A percentile compares a stretch with the other conserved stretches of the same genome.
These are phyloP conservation scores for Spatholobus suberectus DNA, from an alignment of 306 rosid genomes.

Conservation along the genomic window DNA sequence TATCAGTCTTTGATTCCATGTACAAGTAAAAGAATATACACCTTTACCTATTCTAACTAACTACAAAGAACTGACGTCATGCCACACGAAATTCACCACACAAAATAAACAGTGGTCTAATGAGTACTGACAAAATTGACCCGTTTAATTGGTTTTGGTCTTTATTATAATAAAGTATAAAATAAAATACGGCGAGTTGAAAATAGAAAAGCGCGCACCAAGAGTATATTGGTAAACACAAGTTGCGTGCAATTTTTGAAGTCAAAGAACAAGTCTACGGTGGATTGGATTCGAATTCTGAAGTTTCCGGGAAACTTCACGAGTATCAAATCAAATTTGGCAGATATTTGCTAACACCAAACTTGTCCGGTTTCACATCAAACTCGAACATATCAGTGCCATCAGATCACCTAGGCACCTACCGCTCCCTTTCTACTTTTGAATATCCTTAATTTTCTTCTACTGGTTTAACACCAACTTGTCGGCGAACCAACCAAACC, in stretches of 20 bases:
- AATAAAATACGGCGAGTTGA: background rate
- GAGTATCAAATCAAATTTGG: background rate
- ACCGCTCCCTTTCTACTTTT: background rate
- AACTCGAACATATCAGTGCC: no score
- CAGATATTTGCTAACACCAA: background rate
- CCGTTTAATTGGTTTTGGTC: background rate
- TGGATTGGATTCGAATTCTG: background rate
- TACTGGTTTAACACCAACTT: background rate
- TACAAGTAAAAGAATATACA: background rate
- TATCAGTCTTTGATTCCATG: background rate
- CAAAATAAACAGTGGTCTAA: background rate
- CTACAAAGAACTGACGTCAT: background rate
- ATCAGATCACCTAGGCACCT: no score
- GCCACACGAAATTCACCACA: background rate
- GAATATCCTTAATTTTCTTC: background rate
- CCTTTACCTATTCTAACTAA: background rate
- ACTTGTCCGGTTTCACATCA: background rate
- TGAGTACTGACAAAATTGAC: background rate
- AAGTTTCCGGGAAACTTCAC: constrained; percentile 31
- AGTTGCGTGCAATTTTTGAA: constrained; percentile 12
- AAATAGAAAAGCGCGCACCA: background rate
- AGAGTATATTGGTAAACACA: background rate
- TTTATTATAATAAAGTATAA: background rate
- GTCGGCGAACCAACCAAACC: constrained; percentile 35
- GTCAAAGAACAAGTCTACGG: constrained; percentile 30